A percentile compares a stretch with the other conserved stretches of the same genome.
Evolutionary conservation across 129 eudicot genomes (phyloP).

Genomic region (Artemisia argyi): DNA sequence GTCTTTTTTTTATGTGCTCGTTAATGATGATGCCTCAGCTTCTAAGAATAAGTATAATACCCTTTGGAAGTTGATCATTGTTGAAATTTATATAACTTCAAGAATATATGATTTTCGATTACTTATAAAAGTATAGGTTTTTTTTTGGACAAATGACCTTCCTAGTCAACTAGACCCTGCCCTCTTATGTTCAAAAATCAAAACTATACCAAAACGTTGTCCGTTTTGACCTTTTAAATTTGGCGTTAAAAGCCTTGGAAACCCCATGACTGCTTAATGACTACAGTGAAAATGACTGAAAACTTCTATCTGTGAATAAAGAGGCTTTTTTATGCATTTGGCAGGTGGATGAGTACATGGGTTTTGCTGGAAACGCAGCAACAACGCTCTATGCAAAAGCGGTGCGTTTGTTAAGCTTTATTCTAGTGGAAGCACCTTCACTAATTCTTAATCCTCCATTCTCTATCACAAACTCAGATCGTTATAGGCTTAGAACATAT

Average conservation of each 20-base stretch:
- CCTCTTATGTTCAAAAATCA: no score
- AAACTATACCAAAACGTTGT: no score
- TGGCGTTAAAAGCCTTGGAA: no score
- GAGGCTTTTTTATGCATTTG: constrained; percentile 1
- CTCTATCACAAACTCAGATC: constrained; percentile 79
- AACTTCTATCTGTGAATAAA: neutral
- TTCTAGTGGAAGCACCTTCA: constrained; percentile 91
- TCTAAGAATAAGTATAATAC: neutral
- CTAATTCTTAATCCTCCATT: constrained; percentile 88
- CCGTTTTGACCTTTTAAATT: no score
- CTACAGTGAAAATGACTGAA: neutral
- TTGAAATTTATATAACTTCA: no score
- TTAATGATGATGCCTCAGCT: constrained; percentile 1
- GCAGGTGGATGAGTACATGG: constrained; percentile 97
- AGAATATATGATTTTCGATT: no score
- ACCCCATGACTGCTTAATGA: no score
- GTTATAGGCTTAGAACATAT: constrained; percentile 73
- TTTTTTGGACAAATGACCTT: no score
- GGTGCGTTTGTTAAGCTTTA: constrained; percentile 59
- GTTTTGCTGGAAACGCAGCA: constrained; percentile 64
- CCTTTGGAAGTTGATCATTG: neutral
- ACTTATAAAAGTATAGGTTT: no score
- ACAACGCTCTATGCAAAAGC: constrained; percentile 63
- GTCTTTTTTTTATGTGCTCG: constrained; percentile 29
- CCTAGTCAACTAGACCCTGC: no score